Evolutionary conservation across 306 rosid genomes (phyloP).

Genomic region (Malus orientalis): DNA sequence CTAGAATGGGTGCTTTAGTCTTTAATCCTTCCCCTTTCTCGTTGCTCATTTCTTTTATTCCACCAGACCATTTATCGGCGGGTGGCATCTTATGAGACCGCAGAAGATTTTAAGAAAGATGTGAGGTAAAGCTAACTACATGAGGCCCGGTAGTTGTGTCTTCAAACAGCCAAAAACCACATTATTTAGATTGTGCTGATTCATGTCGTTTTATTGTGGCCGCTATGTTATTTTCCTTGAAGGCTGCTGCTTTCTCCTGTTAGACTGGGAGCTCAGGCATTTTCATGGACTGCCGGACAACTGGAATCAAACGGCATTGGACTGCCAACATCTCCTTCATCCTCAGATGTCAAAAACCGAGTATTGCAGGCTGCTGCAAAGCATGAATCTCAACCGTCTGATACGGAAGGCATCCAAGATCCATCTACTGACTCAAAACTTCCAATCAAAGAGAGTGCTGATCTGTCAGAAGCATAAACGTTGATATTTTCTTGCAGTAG

Average conservation of each 20-base stretch:
- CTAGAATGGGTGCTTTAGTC: neutral
- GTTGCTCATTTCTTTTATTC: slow-evolving; percentile 13
- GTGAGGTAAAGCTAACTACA: slow-evolving; percentile 36
- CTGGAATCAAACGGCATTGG: slow-evolving; percentile 72
- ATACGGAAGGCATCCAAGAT: slow-evolving; percentile 49
- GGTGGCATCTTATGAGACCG: slow-evolving; percentile 49
- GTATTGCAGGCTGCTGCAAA: slow-evolving; percentile 95
- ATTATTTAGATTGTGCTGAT: neutral
- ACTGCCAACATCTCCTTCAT: slow-evolving; percentile 88
- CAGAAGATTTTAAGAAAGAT: slow-evolving; percentile 65
- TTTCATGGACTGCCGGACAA: slow-evolving; percentile 89
- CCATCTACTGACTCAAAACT: slow-evolving; percentile 36
- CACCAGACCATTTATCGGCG: slow-evolving; percentile 63
- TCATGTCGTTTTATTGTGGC: neutral
- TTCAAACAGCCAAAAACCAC: neutral
- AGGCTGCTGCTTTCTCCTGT: slow-evolving; percentile 71
- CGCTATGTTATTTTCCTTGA: slow-evolving; percentile 7
- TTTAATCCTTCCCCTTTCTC: neutral
- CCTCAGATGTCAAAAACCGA: slow-evolving; percentile 80
- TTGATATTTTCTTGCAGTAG: neutral
- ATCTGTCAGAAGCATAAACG: slow-evolving; percentile 43
- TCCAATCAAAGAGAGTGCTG: slow-evolving; percentile 43
- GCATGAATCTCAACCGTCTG: slow-evolving; percentile 91
- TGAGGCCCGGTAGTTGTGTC: neutral
- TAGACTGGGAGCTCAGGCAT: slow-evolving; percentile 62